Evolutionary conservation across 495 filamentous ascomycete genomes (phyloP), one percentile per base, ranked within the genome.

Genomic region (Neurospora terricola): DNA sequence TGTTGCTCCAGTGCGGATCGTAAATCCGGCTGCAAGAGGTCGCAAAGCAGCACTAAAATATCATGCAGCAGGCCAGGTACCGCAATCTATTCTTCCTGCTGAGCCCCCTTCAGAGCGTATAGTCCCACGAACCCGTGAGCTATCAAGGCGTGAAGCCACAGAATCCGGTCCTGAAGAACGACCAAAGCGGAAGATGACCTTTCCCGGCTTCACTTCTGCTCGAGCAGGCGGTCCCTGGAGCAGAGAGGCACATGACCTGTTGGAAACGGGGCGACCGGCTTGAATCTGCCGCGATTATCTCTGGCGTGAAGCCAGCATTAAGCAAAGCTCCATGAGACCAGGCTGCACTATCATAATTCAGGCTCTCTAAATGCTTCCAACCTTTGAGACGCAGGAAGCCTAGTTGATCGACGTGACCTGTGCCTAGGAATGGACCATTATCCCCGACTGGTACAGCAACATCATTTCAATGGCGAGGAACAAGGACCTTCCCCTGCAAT

Each of bases 141-240:
- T 69, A 48, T 45, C 54, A 40, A 71, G 43, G 23, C 69, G 23
- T 37, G 76, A 74, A 23, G 62, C 68, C 62, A n/a, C 69, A 68
- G 48, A 27, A 36, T 66, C 48, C 40, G 27, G 68, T 71, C 72
- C 48, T 18, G 38, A 74, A 62, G 72, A 77, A 43, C 76, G 77
- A 45, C 76, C 78, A 36, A 81, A 73, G 69, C 71, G 72, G 37
- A 75, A 69, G 45, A 81, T 81, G 76, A 74, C 27, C 59, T 77
- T 80, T 71, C 79, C 81, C 18, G 83, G 81, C n/a, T 86, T 86
- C 43, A 69, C 73, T 14, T 81, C 78, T 74, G 81, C 78, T 27
- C 82, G 77, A 68, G 81, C 78, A 23, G 83, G 82, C 7, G 87
- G 86, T 1, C 83, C 86, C 2, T 88, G 87, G 86, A 87, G 87